Evolutionary conservation across 148 eudicot genomes (phyloP), one percentile per base, ranked within the genome.

Genomic region (Polygonum maritimum): DNA sequence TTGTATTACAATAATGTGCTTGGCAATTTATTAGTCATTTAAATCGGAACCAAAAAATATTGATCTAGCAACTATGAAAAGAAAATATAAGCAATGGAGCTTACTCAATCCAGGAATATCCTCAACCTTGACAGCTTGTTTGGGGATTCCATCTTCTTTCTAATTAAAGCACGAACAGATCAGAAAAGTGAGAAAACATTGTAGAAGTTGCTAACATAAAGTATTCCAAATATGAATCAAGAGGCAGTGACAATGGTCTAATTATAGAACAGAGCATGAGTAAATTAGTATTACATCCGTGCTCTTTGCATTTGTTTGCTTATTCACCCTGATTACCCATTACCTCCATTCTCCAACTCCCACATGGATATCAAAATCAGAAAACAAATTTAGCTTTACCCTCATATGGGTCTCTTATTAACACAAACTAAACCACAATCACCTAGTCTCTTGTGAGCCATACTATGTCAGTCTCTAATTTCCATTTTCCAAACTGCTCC

Each of bases 41-140:
- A 57, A 57, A 19, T 19, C 4, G 57, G 14, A 51, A 51, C 16
- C 57, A 51, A 4, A 51, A 2, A 55, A 55, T 19, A 57, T 54
- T 54, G 21, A 57, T 57, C 65, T 22, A 7, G 21, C 35, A 11
- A 16, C 13, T 31, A 16, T 60, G 38, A 60, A 26, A 21, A 26
- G 11, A 4, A 10, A 15, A 67, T 10, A 67, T 14, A 16, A 67
- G 49, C 19, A 11, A n/a, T 13, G 69, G 26, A 78, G 83, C 98
- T 90, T 83, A 94, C 98, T 90, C 82, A 94, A 81, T 63, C 98
- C 97, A 76, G 90, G 95, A 75, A 94, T 92, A 39, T 92, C 97
- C 80, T 94, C 98, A 70, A 89, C 88, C 79, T 92, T 94, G 85
- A 87, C 77, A 58, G 86, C 72, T 81, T 79, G 90, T 78, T 89